Evolutionary conservation across 352 stramenopile genomes (phyloP).

Genomic region (Globisporangium uncinulatum): DNA sequence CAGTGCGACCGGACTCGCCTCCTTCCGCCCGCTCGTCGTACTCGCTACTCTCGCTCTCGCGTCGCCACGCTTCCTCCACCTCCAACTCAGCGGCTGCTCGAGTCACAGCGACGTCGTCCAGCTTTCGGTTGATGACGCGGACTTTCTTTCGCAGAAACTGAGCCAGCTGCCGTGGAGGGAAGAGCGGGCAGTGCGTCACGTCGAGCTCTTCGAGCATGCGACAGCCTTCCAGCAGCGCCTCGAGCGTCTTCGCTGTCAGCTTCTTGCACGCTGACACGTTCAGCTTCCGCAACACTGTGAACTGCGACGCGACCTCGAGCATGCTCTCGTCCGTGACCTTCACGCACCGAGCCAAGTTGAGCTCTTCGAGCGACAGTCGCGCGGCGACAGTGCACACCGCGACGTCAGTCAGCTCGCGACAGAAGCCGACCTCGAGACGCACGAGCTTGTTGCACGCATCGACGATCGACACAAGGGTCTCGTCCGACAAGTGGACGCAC

Average conservation of each 20-base stretch:
- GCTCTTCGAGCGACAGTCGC: constrained; percentile 71
- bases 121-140: constrained; percentile 35
- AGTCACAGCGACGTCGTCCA: constrained; percentile 30
- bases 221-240: constrained; percentile 46
- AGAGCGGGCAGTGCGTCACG: constrained; percentile 70
- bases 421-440: constrained; percentile 70
- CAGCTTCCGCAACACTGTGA: constrained; percentile 52
- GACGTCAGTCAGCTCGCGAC: constrained; percentile 76
- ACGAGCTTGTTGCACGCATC: constrained; percentile 61
- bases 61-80: background rate
- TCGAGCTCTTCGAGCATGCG: constrained; percentile 64
- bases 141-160: constrained; percentile 57
- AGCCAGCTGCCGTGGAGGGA: constrained; percentile 45
- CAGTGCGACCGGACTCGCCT: too few relatives aligned
- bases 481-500: constrained; percentile 66
- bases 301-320: constrained; percentile 69
- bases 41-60: background rate
- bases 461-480: constrained; percentile 66
- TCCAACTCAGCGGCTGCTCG: constrained; percentile 2
- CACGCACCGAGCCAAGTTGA: constrained; percentile 60
- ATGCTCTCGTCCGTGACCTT: constrained; percentile 86
- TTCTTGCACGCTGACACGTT: constrained; percentile 80
- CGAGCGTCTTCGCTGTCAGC: constrained; percentile 58
- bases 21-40: constrained; percentile 5
- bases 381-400: constrained; percentile 63